Evolutionary conservation across 164 flowering plant species (phyloP), one percentile per base, ranked within the genome.

Genomic region (Saururus chinensis): DNA sequence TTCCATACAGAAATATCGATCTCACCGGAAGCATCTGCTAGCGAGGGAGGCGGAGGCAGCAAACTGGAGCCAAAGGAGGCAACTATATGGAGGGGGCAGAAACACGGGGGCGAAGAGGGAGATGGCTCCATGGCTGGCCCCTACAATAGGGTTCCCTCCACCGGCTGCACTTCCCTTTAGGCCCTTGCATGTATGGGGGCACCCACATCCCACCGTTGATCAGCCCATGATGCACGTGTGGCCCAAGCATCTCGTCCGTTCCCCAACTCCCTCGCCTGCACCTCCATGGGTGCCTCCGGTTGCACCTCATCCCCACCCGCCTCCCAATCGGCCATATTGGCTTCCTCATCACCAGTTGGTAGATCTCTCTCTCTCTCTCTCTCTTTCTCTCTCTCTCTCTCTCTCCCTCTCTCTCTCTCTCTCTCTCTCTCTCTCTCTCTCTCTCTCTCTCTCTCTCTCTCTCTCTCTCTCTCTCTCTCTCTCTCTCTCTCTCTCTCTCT

Each of bases 151-250:
- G 0, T 87, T 86, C 61, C 93, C 96, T 65, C 88, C 88, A 14
- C 71, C 71, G 3, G 26, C 82, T 14, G 77, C 85, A 17, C 25
- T 72, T 1, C 67, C 57, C 23, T 65, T 77, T 57, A 76, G 92
- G 61, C 97, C 96, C 13, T 73, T 93, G 41, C 98, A 93, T 49
- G 98, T 89, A 6, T 89, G 98, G 98, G 98, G 98, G 19, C 98
- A 93, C 68, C 98, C 98, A 20, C 98, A 93, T 70, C 96, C 96
- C 16, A 63, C 88, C 23, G 69, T 76, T 9, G 86, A 89, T 54
- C 88, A 74, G 57, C 80, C 87, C n/a, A 25, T 74, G 21, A 64
- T 79, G 70, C 89, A 75, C 63, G 66, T 84, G 69, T 89, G 98
- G 96, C 91, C 93, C 17, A 88, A 82, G 66, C 92, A 80, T 65